Conservation (phyloP, 108 stramenopile genomes). For the Cyclotella cryptica region DNA sequence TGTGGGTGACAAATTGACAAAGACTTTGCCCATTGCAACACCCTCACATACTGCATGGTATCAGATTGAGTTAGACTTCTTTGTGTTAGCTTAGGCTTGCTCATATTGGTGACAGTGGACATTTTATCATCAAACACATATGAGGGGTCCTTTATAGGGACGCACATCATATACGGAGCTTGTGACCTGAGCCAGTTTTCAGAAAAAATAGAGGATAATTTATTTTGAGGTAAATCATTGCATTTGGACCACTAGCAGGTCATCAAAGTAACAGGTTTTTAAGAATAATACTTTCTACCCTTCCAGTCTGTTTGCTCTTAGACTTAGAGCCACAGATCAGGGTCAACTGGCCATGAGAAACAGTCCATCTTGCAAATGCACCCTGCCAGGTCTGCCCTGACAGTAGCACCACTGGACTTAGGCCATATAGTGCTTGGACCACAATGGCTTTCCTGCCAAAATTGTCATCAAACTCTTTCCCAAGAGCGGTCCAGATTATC, state of each 20-base stretch:
- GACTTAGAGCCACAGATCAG: constrained; percentile 54
- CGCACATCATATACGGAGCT: constrained; percentile 48
- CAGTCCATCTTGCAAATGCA: constrained; percentile 33
- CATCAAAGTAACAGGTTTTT: constrained; percentile 38
- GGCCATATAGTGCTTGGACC: constrained; percentile 29
- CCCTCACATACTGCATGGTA: too few relatives aligned
- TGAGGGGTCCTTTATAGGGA: constrained; percentile 40
- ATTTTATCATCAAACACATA: neutral
- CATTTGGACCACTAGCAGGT: constrained; percentile 17
- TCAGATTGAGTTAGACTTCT: too few relatives aligned
- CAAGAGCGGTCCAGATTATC: constrained; percentile 27
- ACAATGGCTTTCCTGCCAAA: constrained; percentile 25
- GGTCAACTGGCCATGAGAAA: constrained; percentile 30
- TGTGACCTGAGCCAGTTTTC: too few relatives aligned
- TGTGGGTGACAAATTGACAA: constrained; percentile 13
- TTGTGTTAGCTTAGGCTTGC: too few relatives aligned
- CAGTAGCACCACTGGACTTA: constrained; percentile 18
- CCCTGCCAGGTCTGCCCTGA: constrained; percentile 6
- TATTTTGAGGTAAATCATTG: too few relatives aligned
- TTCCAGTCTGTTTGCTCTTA: neutral
- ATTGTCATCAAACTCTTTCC: constrained; percentile 39
- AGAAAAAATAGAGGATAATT: too few relatives aligned
- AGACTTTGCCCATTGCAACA: too few relatives aligned
- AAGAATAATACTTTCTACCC: constrained; percentile 37
- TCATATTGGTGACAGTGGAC: too few relatives aligned